These are phyloP conservation scores for Eucommia ulmoides DNA, from an alignment of 257 asterid species.

Conservation along the genomic window DNA sequence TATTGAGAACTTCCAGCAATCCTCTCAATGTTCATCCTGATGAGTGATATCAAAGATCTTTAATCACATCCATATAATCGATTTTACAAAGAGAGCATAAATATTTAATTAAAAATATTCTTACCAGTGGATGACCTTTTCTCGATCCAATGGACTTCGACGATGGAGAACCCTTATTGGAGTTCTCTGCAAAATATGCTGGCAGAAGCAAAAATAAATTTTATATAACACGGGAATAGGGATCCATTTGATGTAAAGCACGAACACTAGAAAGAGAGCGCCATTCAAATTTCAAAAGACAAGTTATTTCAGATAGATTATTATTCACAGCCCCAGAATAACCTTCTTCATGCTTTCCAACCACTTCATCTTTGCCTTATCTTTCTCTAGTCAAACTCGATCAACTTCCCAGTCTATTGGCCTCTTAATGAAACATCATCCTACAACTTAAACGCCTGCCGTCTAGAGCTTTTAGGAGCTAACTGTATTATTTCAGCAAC, in stretches of 20 bases:
- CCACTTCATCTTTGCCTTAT: no score
- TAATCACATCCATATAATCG: slow-evolving; percentile 1
- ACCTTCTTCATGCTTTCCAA: no score
- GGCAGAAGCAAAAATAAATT: no score
- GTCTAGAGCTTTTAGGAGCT: no score
- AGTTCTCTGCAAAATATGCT: slow-evolving; percentile 83
- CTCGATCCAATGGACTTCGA: slow-evolving; percentile 89
- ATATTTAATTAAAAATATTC: slow-evolving; percentile 6
- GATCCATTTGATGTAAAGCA: slow-evolving; percentile 5
- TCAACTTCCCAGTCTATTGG: no score
- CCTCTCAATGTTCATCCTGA: slow-evolving; percentile 75
- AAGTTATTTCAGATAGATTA: neutral
- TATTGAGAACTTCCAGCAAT: slow-evolving; percentile 62
- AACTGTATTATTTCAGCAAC: no score
- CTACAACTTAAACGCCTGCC: no score
- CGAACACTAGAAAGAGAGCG: neutral
- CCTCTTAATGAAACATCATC: no score
- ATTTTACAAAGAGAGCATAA: slow-evolving; percentile 1
- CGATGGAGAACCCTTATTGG: slow-evolving; percentile 97
- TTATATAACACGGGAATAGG: slow-evolving; percentile 15
- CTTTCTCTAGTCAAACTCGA: no score
- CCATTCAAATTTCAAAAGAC: neutral
- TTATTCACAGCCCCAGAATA: neutral
- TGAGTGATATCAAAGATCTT: slow-evolving; percentile 6
- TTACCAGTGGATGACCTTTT: slow-evolving; percentile 74